Conservation (phyloP, 1,284 basidiomycete genomes). For the Boletus sp. region DNA sequence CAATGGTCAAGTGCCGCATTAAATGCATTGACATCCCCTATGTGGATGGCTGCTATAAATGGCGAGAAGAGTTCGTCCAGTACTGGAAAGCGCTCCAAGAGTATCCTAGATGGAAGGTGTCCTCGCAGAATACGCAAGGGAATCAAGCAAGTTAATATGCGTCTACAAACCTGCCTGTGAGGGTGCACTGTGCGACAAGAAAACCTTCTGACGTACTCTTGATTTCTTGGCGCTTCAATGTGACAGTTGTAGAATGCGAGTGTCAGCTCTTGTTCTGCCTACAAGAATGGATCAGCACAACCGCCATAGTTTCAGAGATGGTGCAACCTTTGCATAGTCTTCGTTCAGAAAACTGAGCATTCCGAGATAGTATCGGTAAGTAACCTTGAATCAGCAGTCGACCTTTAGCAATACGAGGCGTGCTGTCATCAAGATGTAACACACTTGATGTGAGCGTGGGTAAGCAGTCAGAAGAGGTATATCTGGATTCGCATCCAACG, state of each 20-base stretch:
- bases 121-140: conserved; percentile 88
- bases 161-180: conserved; percentile 45
- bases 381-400: conserved; percentile 57
- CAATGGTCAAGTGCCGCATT: conserved; percentile 74
- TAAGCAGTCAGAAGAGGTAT: conserved; percentile 79
- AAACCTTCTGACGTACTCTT: conserved; percentile 63
- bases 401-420: conserved; percentile 14
- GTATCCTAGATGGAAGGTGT: conserved; percentile 71
- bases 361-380: conserved; percentile 92
- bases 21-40: conserved; percentile 80
- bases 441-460: conserved; percentile 86
- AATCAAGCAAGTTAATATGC: conserved; percentile 90
- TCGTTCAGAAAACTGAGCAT: conserved; percentile 94
- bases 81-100: conserved; percentile 73
- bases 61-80: conserved; percentile 79
- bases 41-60: conserved; percentile 78
- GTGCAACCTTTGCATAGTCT: conserved; percentile 76
- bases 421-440: conserved; percentile 28
- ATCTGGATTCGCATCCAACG: conserved; percentile 84
- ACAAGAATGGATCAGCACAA: conserved; percentile 4
- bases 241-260: conserved; percentile 85
- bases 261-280: conserved; percentile 84
- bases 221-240: conserved; percentile 66
- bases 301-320: neutral
- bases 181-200: neutral